Evolutionary conservation across 2,329 filamentous ascomycete genomes (phyloP).

Genomic region (Colletotrichum musicola): DNA sequence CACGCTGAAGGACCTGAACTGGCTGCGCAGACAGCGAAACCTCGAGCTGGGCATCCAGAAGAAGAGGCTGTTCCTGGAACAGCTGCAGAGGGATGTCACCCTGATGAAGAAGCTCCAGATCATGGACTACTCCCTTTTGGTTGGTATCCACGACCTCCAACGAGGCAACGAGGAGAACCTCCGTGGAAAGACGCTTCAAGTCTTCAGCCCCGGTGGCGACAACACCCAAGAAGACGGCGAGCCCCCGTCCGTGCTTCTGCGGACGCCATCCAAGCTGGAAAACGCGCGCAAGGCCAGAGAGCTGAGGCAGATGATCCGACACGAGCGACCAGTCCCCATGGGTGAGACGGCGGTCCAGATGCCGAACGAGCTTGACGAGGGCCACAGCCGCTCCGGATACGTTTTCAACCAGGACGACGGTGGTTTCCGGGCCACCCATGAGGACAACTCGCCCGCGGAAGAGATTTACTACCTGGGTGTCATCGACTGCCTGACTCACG

Average conservation of each 20-base stretch:
- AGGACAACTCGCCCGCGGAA: constrained; percentile 85
- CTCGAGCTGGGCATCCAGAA: constrained; percentile 91
- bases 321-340: constrained; percentile 93
- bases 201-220: constrained; percentile 91
- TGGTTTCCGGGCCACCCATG: constrained; percentile 91
- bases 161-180: constrained; percentile 97
- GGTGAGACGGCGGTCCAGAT: constrained; percentile 85
- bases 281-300: constrained; percentile 92
- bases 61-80: constrained; percentile 87
- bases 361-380: constrained; percentile 88
- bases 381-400: constrained; percentile 76
- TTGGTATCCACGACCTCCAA: constrained; percentile 92
- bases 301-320: constrained; percentile 90
- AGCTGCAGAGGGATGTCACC: constrained; percentile 88
- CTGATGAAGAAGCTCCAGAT: constrained; percentile 91
- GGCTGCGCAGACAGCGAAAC: constrained; percentile 86
- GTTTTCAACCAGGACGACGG: constrained; percentile 96
- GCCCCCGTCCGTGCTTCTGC: constrained; percentile 76
- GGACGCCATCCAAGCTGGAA: constrained; percentile 94
- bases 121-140: constrained; percentile 97
- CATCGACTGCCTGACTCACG: constrained; percentile 97
- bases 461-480: constrained; percentile 99
- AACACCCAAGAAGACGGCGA: constrained; percentile 68
- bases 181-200: constrained; percentile 87
- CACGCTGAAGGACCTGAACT: constrained; percentile 96